Conservation (phyloP, 208 protist species). For the Wallacemonas sp. region DNA sequence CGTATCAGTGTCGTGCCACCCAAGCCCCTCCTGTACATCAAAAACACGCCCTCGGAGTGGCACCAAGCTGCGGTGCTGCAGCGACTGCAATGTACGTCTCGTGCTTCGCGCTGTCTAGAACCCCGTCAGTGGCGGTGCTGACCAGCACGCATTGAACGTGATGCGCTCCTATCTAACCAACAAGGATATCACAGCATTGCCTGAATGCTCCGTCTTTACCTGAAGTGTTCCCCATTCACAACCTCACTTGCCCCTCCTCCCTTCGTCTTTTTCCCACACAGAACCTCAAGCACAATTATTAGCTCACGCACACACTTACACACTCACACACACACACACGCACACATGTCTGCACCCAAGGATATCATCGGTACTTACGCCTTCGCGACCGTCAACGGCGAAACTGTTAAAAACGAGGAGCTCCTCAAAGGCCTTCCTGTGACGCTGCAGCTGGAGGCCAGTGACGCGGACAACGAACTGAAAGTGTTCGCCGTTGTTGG, state of each 20-base stretch:
- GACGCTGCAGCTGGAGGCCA: not conserved
- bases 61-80: conserved; percentile 46
- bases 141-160: conserved; percentile 31
- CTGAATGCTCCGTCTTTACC: conserved; percentile 67
- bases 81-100: conserved; percentile 52
- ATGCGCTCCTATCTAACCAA: conserved; percentile 64
- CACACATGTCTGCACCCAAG: not conserved
- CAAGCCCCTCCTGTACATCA: conserved; percentile 73
- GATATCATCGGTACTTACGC: conserved; percentile 3
- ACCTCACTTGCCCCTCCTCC: conserved; percentile 19
- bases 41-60: conserved; percentile 10
- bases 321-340: too few species aligned
- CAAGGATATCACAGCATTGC: conserved; percentile 38
- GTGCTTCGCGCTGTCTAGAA: conserved; percentile 57
- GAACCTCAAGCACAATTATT: not conserved
- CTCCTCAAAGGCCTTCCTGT: conserved; percentile 8
- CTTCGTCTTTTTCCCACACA: not conserved
- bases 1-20: too few species aligned
- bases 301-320: too few species aligned
- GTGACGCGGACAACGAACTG: conserved; percentile 2
- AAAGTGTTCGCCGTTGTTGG: conserved; percentile 4
- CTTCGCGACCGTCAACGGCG: conserved; percentile 2
- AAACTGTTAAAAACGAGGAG: conserved; percentile 9
- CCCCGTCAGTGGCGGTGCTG: conserved; percentile 20
- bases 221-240: too few species aligned